Base-by-base conservation (phyloP, 441 rosid genomes). In the Gossypium davidsonii region DNA sequence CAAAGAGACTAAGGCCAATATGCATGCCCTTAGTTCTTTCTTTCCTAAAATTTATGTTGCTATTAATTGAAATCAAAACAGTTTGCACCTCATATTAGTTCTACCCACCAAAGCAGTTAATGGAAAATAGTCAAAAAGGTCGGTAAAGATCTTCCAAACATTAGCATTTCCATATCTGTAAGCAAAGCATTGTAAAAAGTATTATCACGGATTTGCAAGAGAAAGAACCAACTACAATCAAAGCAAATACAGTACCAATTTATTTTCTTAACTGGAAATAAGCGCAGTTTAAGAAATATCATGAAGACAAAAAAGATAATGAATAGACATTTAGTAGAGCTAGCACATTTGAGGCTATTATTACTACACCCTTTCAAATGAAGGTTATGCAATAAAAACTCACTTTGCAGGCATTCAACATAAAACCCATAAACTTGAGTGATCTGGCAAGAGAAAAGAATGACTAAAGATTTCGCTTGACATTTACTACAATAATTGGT, bases 391-490 rank as follows among this genome's bases (percentile, higher is more conserved):
- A 49, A 2, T 67, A 75, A 4, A 23, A 78, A 86, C 92, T 88
- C 83, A 90, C 92, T 88, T 90, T 48, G 84, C 73, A 88, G 84
- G 56, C 94, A 89, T 80, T 87, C 91, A 77, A 86, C 94, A 73
- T 87, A 87, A 78, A 90, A 88, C 73, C 92, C 95, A 80, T 90
- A 90, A 67, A 88, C 92, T 78, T 90, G 95, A 81, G 95, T 88
- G 49, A 90, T 90, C 91, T 88, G 91, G 75, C 71, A 81, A 52
- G 70, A 53, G 71, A 6, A 61, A 44, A 25, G 71, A 79, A 55
- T 48, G 73, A 78, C 59, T 26, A 11, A 79, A 71, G 66, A 63
- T 77, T 67, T 53, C 75, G 81, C 55, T 67, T 73, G 66, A 79
- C 65, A 81, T 72, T 67, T 31, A 70, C 3, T 49, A 34, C 0